Base-by-base conservation (phyloP, 1,284 basidiomycete species). In the Cutaneotrichosporon mucoides region DNA sequence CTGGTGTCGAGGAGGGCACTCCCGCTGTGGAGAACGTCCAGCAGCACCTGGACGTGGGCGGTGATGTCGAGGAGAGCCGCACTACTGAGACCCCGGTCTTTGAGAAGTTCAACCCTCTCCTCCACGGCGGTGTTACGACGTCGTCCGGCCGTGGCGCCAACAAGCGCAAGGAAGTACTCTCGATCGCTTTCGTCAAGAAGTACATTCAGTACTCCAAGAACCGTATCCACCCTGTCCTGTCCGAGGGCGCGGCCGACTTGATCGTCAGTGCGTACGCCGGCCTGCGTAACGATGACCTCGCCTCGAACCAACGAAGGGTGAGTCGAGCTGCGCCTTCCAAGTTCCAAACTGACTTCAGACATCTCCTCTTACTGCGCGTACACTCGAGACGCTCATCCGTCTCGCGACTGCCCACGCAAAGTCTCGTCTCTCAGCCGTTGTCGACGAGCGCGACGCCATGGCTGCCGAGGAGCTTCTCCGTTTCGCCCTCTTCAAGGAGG, bases 181-280 rank as follows among this genome's bases (percentile, higher is more conserved):
- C 88, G 65, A 92, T 97, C 62, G 81, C 87, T 5, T 99, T 99
- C 73, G 87, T 99, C 74, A 99, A 99, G 79, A 99, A 98, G 80
- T 99, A 96, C 76, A 90, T 99, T 57, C 95, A 99, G 79, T 98
- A 98, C 75, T 90, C 96, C 55, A 99, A 98, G 80, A 89, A 84
- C 77, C 86, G 88, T 68, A 83, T 87, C 51, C 83, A 89, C 68
- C 96, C 96, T 1, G 85, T 84, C 35, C 81, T 99, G 60, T 94
- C 92, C 4, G 89, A 93, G 75, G 92, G 89, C 16, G 96, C 96
- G 1, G 91, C 94, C 56, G 93, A 98, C 74, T 86, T 88, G 79
- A 98, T 99, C 66, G 89, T 94, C 50, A 86, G 89, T 53, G 91
- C 94, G 38, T 99, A 99, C 79, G 88, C 93, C 42, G 88, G 84